Evolutionary conservation across 495 filamentous ascomycete species (phyloP), one percentile per base, ranked within the genome.

Genomic region (Aspergillus hancockii): DNA sequence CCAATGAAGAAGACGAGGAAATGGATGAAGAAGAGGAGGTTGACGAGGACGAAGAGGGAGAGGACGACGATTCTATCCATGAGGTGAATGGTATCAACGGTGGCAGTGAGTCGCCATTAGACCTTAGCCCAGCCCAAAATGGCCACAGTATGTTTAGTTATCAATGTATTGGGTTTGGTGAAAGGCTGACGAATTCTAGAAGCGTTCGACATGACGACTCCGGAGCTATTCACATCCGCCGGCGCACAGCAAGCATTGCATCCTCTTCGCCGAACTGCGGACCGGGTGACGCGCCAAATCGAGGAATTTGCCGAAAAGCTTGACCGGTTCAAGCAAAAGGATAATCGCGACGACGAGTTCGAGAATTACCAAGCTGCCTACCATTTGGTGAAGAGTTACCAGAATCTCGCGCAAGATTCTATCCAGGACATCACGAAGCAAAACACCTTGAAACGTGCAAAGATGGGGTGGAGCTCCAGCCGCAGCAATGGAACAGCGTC

Each of bases 301-400:
- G 83, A 88, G 63, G 78, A 76, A 21, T 89, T 89, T 60, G 86
- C 86, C n/a, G 79, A 85, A 58, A 78, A 78, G 60, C 72, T 89
- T n/a, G 86, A 88, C 64, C 75, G 77, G 43, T 84, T 86, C 43
- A 81, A 77, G 57, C 75, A 75, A 46, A 65, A 75, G 55, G 71
- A 57, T 4, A 77, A 71, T 49, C 63, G 66, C 18, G 60, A 58
- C 9, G 73, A 74, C 57, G 73, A 75, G 7, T 71, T 76, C 53
- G 66, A 63, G 30, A 73, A 60, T 36, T 69, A 74, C 59, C 71
- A 78, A 49, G 77, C 75, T 3, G 77, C 76, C 19, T 80, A 75
- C 65, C 69, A 71, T 46, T 62, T 80, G 8, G 74, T 77, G 10
- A 75, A 74, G 64, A 73, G 70, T 68, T 79, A 79, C 56, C 73